These are phyloP conservation scores for Tirmania nivea DNA, from an alignment of 495 filamentous ascomycete species.

Conservation along the genomic window DNA sequence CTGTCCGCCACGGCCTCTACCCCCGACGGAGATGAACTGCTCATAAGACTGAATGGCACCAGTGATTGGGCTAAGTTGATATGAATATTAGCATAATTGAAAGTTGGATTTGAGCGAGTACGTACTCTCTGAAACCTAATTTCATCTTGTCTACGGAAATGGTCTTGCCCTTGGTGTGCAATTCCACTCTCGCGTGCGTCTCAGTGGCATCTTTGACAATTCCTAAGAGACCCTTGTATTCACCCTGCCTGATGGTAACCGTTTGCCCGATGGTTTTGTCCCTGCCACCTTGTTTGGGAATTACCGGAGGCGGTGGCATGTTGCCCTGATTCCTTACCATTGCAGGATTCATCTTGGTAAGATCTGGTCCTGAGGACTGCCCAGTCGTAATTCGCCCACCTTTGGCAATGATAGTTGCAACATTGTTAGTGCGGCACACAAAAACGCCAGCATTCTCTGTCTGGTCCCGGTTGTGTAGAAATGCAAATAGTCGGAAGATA, in stretches of 20 bases:
- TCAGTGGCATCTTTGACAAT: slow-evolving; percentile 88
- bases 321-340: slow-evolving; percentile 36
- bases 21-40: slow-evolving; percentile 48
- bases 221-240: slow-evolving; percentile 79
- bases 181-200: slow-evolving; percentile 61
- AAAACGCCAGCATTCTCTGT: slow-evolving; percentile 78
- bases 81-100: slow-evolving; percentile 2
- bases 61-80: slow-evolving; percentile 26
- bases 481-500: slow-evolving; percentile 74
- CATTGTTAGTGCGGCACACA: slow-evolving; percentile 64
- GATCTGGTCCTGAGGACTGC: slow-evolving; percentile 41
- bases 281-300: slow-evolving; percentile 47
- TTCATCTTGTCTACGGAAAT: slow-evolving; percentile 59
- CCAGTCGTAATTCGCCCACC: slow-evolving; percentile 41
- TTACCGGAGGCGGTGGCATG: slow-evolving; percentile 40
- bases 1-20: slow-evolving; percentile 5
- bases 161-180: slow-evolving; percentile 77
- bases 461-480: slow-evolving; percentile 62
- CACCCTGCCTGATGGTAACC: slow-evolving; percentile 59
- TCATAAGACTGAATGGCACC: slow-evolving; percentile 50
- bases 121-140: slow-evolving; percentile 60
- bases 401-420: slow-evolving; percentile 76
- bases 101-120: background rate
- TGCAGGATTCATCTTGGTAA: slow-evolving; percentile 83
- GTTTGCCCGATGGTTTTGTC: slow-evolving; percentile 84